Conservation (phyloP, 345 rosid species). For the Eucalyptus sp. region DNA sequence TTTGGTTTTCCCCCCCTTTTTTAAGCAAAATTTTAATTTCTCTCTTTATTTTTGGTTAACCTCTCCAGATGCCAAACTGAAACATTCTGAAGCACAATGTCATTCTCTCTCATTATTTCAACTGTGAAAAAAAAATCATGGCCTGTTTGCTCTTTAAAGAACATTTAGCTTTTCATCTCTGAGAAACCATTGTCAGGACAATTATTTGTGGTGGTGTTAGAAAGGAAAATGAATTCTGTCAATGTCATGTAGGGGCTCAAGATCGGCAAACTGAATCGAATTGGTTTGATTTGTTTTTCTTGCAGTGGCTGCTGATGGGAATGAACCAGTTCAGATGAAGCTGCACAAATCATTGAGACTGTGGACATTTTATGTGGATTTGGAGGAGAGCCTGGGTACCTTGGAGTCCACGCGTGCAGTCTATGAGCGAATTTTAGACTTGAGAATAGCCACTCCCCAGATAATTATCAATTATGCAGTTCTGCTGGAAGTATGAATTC, state of each 20-base stretch:
- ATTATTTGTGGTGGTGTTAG: not conserved
- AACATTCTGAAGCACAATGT: not conserved
- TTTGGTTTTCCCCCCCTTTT: not conserved
- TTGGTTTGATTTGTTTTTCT: not conserved
- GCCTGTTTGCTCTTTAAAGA: not conserved
- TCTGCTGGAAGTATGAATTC: constrained; percentile 53
- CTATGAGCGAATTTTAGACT: constrained; percentile 85
- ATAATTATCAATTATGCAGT: constrained; percentile 79
- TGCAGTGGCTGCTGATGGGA: constrained; percentile 88
- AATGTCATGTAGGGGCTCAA: not conserved
- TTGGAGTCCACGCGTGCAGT: constrained; percentile 87
- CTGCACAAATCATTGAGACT: constrained; percentile 82
- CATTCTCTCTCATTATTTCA: not conserved
- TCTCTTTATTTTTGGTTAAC: not conserved
- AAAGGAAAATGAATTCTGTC: not conserved
- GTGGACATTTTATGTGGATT: constrained; percentile 87
- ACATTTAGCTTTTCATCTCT: not conserved
- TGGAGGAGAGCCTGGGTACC: constrained; percentile 92
- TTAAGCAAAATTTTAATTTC: not conserved
- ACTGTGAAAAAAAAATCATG: not conserved
- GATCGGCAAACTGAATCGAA: not conserved
- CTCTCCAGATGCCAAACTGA: not conserved
- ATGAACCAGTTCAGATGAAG: constrained; percentile 93
- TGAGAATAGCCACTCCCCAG: constrained; percentile 97
- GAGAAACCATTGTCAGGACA: not conserved